Evolutionary conservation across 2,329 filamentous ascomycete genomes (phyloP).

Genomic region (Venturia pyrina): DNA sequence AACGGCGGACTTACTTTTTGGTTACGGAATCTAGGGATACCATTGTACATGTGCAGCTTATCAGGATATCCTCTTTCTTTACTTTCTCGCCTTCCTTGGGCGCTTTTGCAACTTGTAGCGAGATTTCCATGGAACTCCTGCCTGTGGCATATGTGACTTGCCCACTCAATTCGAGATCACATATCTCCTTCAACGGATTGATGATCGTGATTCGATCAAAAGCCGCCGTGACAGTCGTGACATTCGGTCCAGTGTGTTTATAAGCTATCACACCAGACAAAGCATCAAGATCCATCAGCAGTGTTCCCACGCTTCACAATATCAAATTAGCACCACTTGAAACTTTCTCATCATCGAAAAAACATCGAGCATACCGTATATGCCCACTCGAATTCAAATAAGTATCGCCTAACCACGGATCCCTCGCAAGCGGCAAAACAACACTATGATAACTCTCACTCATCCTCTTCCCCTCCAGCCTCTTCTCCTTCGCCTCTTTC

Average conservation of each 20-base stretch:
- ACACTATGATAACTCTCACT: slow-evolving; percentile 60
- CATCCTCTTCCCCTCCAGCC: slow-evolving; percentile 59
- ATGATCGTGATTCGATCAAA: slow-evolving; percentile 58
- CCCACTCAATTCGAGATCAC: slow-evolving; percentile 64
- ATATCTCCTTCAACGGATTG: slow-evolving; percentile 64
- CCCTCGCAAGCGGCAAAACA: slow-evolving; percentile 58
- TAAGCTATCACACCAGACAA: slow-evolving; percentile 67
- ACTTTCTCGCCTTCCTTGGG: slow-evolving; percentile 46
- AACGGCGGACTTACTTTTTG: slow-evolving; percentile 40
- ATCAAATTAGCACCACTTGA: background rate
- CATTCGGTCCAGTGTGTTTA: slow-evolving; percentile 51
- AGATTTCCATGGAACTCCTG: slow-evolving; percentile 63
- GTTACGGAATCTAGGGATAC: slow-evolving; percentile 60
- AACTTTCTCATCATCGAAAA: no score
- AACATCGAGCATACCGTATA: slow-evolving; percentile 41
- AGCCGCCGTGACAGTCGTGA: slow-evolving; percentile 54
- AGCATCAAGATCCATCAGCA: slow-evolving; percentile 74
- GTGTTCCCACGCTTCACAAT: slow-evolving; percentile 45
- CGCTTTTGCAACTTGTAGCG: slow-evolving; percentile 61
- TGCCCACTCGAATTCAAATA: slow-evolving; percentile 70
- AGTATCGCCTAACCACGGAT: slow-evolving; percentile 67
- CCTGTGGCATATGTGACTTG: slow-evolving; percentile 63
- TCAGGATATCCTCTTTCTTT: slow-evolving; percentile 51
- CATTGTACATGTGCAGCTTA: slow-evolving; percentile 71
- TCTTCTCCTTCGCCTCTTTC: slow-evolving; percentile 31